phyloP scores from a whole-genome alignment of 169 alveolate species.

The Plasmodium blacklocki region DNA sequence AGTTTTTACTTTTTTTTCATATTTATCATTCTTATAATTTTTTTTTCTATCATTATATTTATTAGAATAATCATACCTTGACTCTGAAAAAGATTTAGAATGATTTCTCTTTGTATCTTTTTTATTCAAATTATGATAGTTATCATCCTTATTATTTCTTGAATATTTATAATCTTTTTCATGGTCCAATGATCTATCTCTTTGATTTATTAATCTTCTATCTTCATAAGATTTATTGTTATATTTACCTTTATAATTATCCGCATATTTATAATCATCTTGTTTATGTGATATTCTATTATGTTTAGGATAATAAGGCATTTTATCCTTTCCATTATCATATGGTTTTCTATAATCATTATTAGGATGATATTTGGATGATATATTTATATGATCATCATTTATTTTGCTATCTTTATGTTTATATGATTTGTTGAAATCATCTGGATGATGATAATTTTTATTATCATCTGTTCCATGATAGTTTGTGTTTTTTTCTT shows the following conservation, averaged over 20 bases:
- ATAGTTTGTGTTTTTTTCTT: constrained; percentile 13
- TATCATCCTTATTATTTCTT: constrained; percentile 9
- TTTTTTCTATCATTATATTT: constrained; percentile 33
- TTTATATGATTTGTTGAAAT: not conserved
- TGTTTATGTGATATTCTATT: not conserved
- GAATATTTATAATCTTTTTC: not conserved
- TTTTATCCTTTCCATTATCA: constrained; percentile 2
- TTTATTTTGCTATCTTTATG: not conserved
- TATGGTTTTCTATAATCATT: constrained; percentile 18
- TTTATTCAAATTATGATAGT: constrained; percentile 9
- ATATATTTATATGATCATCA: constrained; percentile 1
- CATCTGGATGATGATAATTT: not conserved
- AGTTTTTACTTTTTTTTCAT: constrained; percentile 43
- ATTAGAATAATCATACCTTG: constrained; percentile 27
- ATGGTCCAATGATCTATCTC: not conserved
- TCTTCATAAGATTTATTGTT: constrained; percentile 7
- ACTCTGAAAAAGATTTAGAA: constrained; percentile 19
- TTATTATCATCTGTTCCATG: constrained; percentile 10
- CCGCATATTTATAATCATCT: constrained; percentile 14
- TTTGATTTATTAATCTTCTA: not conserved
- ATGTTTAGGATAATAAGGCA: constrained; percentile 1
- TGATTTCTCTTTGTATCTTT: constrained; percentile 31
- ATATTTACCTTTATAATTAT: constrained; percentile 5
- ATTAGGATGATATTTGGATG: constrained; percentile 10
- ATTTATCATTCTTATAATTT: constrained; percentile 40